A percentile compares a stretch with the other conserved stretches of the same genome.
Evolutionary conservation across 108 stramenopile species (phyloP).

Genomic region (Cyclotella kingstonii): DNA sequence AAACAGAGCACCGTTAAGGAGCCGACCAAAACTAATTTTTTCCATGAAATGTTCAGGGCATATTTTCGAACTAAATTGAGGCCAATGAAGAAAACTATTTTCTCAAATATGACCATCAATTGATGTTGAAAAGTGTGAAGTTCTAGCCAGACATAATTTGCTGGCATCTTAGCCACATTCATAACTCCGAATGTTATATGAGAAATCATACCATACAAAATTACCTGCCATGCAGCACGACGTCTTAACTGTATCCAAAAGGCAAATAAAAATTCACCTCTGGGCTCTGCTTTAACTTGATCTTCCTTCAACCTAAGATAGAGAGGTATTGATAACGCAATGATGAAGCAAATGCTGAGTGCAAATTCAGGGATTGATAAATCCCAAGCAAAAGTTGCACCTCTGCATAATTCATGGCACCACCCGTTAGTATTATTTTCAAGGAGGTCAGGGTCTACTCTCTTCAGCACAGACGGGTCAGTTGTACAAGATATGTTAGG

Average conservation of each 20-base stretch:
- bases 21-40: slow-evolving; percentile 32
- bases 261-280: slow-evolving; percentile 16
- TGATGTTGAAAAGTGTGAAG: slow-evolving; percentile 45
- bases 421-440: slow-evolving; percentile 24
- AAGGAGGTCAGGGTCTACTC: slow-evolving; percentile 34
- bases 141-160: slow-evolving; percentile 48
- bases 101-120: slow-evolving; percentile 44
- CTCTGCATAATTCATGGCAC: slow-evolving; percentile 36
- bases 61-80: slow-evolving; percentile 36
- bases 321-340: slow-evolving; percentile 29
- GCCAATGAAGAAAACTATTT: slow-evolving; percentile 43
- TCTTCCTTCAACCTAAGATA: slow-evolving; percentile 46
- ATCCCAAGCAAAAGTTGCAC: slow-evolving; percentile 42
- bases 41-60: slow-evolving; percentile 39
- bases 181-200: slow-evolving; percentile 46
- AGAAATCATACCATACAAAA: slow-evolving; percentile 48
- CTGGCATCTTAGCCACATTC: slow-evolving; percentile 46
- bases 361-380: slow-evolving; percentile 45
- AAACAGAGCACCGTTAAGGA: slow-evolving; percentile 28
- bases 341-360: slow-evolving; percentile 42
- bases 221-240: slow-evolving; percentile 42
- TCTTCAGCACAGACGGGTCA: slow-evolving; percentile 11
- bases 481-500: slow-evolving; percentile 25
- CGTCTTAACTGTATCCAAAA: slow-evolving; percentile 41
- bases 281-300: slow-evolving; percentile 24